Evolutionary conservation across 2,329 filamentous ascomycete genomes (phyloP), one percentile per base, ranked within the genome.

Genomic region (Fusarium irregulare): DNA sequence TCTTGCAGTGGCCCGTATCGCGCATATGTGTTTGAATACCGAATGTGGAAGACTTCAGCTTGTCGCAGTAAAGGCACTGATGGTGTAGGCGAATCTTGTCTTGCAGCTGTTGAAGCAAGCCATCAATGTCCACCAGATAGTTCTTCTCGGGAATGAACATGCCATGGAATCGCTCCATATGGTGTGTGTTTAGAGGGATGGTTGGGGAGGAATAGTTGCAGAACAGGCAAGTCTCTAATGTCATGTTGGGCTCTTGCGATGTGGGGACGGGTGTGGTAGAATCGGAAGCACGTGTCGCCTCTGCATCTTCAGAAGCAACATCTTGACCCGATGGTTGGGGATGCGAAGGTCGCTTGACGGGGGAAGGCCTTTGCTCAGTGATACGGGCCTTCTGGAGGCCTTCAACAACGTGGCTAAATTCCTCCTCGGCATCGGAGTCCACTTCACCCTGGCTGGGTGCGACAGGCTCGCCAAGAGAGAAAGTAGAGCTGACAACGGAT

Each of bases 11-110:
- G 1, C 93, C 92, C 78, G 94, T 95, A 79, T 99, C 96, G 46
- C 93, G 91, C 96, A 99, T 99, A 79, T 99, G 96, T 1, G 94
- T 98, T 78, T 98, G 94, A 27, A 94, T 89, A 20, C 93, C 95
- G 60, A 91, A 89, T 0, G 92, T 86, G 14, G 91, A 94, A 68
- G 91, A 88, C 77, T 96, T 93, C 45, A 91, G 80, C 80, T 96
- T 97, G 77, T 92, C 91, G 78, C 96, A 99, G 77, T 91, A 94
- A 48, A 99, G 80, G 79, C 96, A 99, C 79, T 97, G 91, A 77
- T 93, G 89, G 66, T 91, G 88, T 63, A 93, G 88, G 66, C 91
- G 87, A 42, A 99, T 91, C 73, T 94, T 97, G 69, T 90, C 86
- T 76, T 93, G 91, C 16, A 99, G 85, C 68, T 94, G 91, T 56